Evolutionary conservation across 2,329 filamentous ascomycete genomes (phyloP).

Genomic region (Arthroderma sp.): DNA sequence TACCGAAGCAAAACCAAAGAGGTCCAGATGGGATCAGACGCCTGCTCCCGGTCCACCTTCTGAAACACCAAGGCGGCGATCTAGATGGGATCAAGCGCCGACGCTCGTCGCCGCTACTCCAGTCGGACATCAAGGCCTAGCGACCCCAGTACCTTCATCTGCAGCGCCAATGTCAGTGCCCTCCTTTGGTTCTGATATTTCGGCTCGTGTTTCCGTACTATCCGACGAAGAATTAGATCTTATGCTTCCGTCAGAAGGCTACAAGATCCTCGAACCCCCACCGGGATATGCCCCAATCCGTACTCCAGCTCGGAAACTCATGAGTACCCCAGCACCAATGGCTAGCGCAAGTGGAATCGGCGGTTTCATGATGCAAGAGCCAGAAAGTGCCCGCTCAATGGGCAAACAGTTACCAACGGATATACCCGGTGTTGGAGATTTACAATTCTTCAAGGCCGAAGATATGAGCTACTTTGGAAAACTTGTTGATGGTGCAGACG

Average conservation of each 20-base stretch:
- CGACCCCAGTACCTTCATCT: constrained; percentile 61
- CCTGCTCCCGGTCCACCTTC: constrained; percentile 46
- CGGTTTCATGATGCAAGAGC: constrained; percentile 97
- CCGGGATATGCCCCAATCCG: constrained; percentile 81
- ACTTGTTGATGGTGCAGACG: constrained; percentile 83
- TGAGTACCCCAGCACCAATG: constrained; percentile 57
- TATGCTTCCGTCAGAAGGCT: constrained; percentile 83
- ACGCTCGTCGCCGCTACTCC: constrained; percentile 54
- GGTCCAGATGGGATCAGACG: constrained; percentile 79
- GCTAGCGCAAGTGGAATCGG: constrained; percentile 46
- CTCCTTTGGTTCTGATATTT: constrained; percentile 71
- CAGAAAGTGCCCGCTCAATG: constrained; percentile 66
- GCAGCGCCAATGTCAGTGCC: constrained; percentile 38
- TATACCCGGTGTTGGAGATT: constrained; percentile 86
- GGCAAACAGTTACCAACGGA: constrained; percentile 84
- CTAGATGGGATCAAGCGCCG: constrained; percentile 85
- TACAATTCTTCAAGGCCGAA: constrained; percentile 97
- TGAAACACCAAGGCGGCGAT: constrained; percentile 59
- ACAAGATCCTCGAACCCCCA: constrained; percentile 80
- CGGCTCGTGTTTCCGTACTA: constrained; percentile 63
- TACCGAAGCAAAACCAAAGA: constrained; percentile 52
- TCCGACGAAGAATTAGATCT: constrained; percentile 90
- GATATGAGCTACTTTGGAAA: constrained; percentile 99
- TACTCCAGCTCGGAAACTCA: constrained; percentile 60
- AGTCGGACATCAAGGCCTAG: constrained; percentile 58